Percentiles rank a stretch among this genome's conserved stretches.
These are phyloP conservation scores for Paracoccidioides brasiliensis DNA, from an alignment of 2,329 filamentous ascomycete genomes.

Conservation along the genomic window DNA sequence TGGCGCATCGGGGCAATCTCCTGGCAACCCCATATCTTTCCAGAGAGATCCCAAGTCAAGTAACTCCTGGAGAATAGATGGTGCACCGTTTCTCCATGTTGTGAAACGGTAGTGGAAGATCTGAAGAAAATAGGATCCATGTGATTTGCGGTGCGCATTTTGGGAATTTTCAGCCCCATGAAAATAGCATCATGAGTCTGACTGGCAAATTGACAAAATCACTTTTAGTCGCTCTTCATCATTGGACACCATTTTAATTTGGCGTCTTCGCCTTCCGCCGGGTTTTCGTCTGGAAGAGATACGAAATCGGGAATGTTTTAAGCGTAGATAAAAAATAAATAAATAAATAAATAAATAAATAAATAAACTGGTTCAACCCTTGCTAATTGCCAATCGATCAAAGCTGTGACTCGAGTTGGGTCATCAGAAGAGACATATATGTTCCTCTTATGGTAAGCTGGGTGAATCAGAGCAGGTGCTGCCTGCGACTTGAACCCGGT, in stretches of 20 bases:
- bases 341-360: too few species aligned
- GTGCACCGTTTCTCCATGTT: constrained; percentile 18
- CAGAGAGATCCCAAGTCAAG: constrained; percentile 19
- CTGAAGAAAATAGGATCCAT: constrained; percentile 19
- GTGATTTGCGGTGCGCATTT: constrained; percentile 16
- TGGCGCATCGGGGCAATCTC: constrained; percentile 16
- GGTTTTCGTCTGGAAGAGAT: constrained; percentile 11
- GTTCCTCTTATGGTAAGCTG: constrained; percentile 23
- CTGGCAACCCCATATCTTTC: constrained; percentile 16
- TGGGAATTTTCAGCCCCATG: constrained; percentile 15
- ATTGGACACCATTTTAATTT: constrained; percentile 4
- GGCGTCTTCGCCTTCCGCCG: constrained; percentile 9
- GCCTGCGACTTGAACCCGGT: constrained; percentile 14
- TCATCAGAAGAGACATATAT: constrained; percentile 22
- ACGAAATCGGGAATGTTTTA: constrained; percentile 20
- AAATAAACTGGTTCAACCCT: constrained; percentile 20
- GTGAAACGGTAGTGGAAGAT: constrained; percentile 21
- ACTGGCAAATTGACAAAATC: constrained; percentile 18
- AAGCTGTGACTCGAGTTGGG: constrained; percentile 17
- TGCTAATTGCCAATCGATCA: constrained; percentile 25
- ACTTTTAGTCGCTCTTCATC: constrained; percentile 12
- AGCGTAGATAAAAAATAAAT: constrained; percentile 21
- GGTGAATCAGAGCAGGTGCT: constrained; percentile 15
- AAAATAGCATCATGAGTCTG: constrained; percentile 20
- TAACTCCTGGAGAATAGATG: constrained; percentile 20